Base-by-base conservation (phyloP, 331 rosid species). In the Erythrophleum ivorense region DNA sequence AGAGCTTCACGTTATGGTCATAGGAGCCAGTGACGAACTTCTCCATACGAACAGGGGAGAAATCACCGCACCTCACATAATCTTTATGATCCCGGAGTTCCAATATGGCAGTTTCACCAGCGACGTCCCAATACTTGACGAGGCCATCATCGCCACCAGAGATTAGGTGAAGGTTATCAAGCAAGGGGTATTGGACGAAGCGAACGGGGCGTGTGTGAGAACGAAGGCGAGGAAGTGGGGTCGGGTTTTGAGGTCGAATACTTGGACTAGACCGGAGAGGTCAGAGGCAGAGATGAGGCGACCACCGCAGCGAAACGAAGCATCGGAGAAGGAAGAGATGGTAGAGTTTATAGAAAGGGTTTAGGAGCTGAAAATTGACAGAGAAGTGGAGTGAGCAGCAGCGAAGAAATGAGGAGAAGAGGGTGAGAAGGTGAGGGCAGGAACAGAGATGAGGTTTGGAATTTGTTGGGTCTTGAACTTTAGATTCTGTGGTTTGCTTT, bases 61-160 rank as follows among this genome's bases (percentile, higher is more conserved):
- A 96, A 53, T 92, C 98, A 13, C 98, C 99, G 81, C 95, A 88
- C 69, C 98, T 81, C 15, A 96, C 99, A 55, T 96, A 96, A 76
- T 96, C 99, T 84, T 84, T 88, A 77, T 94, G 98, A 38, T 97
- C 97, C 3, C 14, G 68, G 8, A 96, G 86, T 4, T 88, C 87
- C 1, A 71, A 55, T 0, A 93, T 3, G 0, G 89, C 72, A 1
- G 80, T 65, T 34, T 88, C 90, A 3, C 80, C 82, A 2, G 97
- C 92, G 19, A 92, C 97, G 50, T 93, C 99, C 99, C 98, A 96
- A 54, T 88, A 88, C 84, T 90, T 93, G 11, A 96, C 94, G 40
- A 94, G 54, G 0, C 91, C 91, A 45, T 96, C 99, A 33, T 96
- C 98, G 19, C 94, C 97, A 16, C 89, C 99, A 57, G 99, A 96